These are phyloP conservation scores for Barnettozyma siamensis DNA, from an alignment of 805 yeast genomes.

Conservation along the genomic window DNA sequence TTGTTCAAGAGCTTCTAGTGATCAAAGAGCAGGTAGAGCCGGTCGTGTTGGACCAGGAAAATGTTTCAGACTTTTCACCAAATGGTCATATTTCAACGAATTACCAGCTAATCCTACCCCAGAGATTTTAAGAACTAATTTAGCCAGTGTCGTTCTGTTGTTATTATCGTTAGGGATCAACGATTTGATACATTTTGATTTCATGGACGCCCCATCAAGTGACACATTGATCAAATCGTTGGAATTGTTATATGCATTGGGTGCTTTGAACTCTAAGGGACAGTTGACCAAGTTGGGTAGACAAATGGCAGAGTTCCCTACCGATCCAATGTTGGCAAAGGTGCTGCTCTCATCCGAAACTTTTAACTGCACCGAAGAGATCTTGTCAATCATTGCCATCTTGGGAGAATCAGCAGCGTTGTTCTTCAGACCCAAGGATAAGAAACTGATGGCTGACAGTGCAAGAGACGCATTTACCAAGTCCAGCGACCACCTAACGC, in stretches of 20 bases:
- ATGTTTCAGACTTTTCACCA: conserved; percentile 85
- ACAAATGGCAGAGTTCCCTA: conserved; percentile 86
- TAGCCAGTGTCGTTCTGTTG: conserved; percentile 69
- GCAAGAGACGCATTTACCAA: conserved; percentile 51
- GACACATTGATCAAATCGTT: conserved; percentile 68
- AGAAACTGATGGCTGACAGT: conserved; percentile 59
- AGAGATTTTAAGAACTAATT: conserved; percentile 82
- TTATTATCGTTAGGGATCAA: conserved; percentile 79
- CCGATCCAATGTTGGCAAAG: conserved; percentile 86
- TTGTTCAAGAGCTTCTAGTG: conserved; percentile 92
- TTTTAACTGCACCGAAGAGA: conserved; percentile 57
- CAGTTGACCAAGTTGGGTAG: conserved; percentile 70
- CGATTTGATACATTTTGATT: conserved; percentile 77
- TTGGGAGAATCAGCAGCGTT: conserved; percentile 70
- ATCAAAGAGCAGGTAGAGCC: conserved; percentile 96
- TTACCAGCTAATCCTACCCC: conserved; percentile 79
- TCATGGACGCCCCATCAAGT: conserved; percentile 84
- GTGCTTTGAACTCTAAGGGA: conserved; percentile 81
- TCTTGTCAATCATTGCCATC: conserved; percentile 76
- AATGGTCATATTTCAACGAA: conserved; percentile 73
- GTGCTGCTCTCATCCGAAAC: conserved; percentile 59
- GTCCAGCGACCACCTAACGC: conserved; percentile 68
- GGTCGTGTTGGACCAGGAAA: conserved; percentile 97
- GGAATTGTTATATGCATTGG: conserved; percentile 77
- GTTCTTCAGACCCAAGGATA: conserved; percentile 66